Percentiles rank a stretch among this genome's conserved stretches.
These are phyloP conservation scores for Thermothelomyces thermophilus DNA, from an alignment of 2,329 filamentous ascomycete genomes.

Conservation along the genomic window DNA sequence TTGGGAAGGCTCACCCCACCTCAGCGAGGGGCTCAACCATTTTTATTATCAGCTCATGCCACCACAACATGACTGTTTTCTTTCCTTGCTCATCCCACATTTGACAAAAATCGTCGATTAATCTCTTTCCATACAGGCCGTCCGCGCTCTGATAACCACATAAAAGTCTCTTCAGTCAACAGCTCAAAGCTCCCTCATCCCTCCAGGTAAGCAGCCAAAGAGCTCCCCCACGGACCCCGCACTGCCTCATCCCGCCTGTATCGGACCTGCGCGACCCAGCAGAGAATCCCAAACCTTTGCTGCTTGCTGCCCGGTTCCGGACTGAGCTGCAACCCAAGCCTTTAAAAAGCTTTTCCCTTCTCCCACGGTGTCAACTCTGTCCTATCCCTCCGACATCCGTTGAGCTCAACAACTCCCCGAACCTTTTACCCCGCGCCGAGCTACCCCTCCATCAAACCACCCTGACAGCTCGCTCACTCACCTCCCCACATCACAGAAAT, in stretches of 20 bases:
- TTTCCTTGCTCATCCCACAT: conserved; percentile 9
- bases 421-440: conserved; percentile 8
- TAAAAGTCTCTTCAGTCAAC: conserved; percentile 5
- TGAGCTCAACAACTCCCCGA: neutral
- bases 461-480: conserved; percentile 5
- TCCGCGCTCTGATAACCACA: neutral
- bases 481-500: conserved; percentile 21
- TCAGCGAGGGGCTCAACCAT: conserved; percentile 24
- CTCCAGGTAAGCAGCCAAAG: conserved; percentile 18
- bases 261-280: conserved; percentile 22
- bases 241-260: conserved; percentile 23
- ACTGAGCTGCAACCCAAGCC: conserved; percentile 9
- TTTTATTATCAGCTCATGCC: conserved; percentile 28
- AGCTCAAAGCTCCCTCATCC: conserved; percentile 3
- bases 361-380: neutral
- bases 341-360: conserved; percentile 20
- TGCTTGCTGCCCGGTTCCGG: conserved; percentile 17
- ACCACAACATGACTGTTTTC: conserved; percentile 17
- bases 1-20: conserved; percentile 25
- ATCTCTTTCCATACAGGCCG: conserved; percentile 6
- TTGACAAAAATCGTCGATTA: conserved; percentile 10
- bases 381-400: conserved; percentile 2
- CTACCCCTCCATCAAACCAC: conserved; percentile 6
- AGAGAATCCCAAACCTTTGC: conserved; percentile 10
- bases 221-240: conserved; percentile 21